A percentile compares a stretch with the other conserved stretches of the same genome.
Evolutionary conservation across 768 basidiomycete species (phyloP).

Genomic region (Hericium rajendrae): DNA sequence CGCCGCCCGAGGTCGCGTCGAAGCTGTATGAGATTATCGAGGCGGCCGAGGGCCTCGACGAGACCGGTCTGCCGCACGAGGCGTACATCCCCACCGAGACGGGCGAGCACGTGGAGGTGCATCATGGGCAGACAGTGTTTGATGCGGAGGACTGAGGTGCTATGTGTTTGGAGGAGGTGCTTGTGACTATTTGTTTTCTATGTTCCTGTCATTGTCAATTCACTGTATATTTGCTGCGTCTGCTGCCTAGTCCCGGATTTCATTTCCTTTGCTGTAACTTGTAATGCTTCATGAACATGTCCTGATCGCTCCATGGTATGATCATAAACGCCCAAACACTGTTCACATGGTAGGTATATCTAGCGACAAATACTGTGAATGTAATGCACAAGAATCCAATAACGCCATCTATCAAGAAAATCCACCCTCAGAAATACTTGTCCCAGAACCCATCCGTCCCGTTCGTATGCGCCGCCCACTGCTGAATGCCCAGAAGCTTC

Average conservation of each 20-base stretch:
- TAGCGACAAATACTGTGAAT: not conserved
- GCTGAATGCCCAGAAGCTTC: conserved; percentile 59
- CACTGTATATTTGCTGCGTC: too few species aligned
- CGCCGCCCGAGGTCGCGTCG: conserved; percentile 94
- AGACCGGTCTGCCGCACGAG: conserved; percentile 65
- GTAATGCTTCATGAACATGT: not conserved
- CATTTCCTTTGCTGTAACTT: not conserved
- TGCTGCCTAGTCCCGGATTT: not conserved
- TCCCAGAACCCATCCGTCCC: conserved; percentile 84
- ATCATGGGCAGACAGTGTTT: conserved; percentile 50
- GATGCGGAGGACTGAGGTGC: conserved; percentile 47
- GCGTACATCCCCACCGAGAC: conserved; percentile 67
- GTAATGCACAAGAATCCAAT: not conserved
- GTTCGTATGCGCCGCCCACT: conserved; percentile 52
- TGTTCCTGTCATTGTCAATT: too few species aligned
- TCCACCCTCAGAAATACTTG: conserved; percentile 41
- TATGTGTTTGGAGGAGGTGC: not conserved
- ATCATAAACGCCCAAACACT: too few species aligned
- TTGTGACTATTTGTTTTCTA: too few species aligned
- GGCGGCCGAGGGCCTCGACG: conserved; percentile 88
- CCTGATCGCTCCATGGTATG: too few species aligned
- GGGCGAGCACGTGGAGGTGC: conserved; percentile 46
- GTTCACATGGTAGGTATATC: too few species aligned
- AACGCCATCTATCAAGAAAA: not conserved
- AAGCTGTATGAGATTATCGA: conserved; percentile 94